Evolutionary conservation across 1,139 yeast species (phyloP).

Genomic region (Pneumocystis oryctolagi): DNA sequence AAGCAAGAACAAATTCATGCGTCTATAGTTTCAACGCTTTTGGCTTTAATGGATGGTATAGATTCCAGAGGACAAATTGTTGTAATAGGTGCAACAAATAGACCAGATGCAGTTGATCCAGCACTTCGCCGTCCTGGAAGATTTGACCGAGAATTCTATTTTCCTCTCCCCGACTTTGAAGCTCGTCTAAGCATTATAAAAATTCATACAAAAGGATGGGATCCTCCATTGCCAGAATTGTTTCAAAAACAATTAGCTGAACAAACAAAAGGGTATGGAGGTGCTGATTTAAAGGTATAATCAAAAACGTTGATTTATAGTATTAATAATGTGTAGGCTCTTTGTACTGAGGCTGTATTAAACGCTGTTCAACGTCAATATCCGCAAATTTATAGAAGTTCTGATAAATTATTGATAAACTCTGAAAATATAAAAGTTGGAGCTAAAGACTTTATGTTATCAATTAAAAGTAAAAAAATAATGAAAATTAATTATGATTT

Average conservation of each 20-base stretch:
- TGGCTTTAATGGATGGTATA: conserved; percentile 99
- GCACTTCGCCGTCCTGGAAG: conserved; percentile 95
- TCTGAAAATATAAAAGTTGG: conserved; percentile 57
- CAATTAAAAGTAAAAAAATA: conserved; percentile 39
- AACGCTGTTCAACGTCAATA: conserved; percentile 79
- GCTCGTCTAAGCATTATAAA: conserved; percentile 65
- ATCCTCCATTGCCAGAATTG: conserved; percentile 44
- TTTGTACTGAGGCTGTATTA: conserved; percentile 91
- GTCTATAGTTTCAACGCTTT: conserved; percentile 80
- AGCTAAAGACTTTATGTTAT: conserved; percentile 78
- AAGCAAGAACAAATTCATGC: conserved; percentile 98
- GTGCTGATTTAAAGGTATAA: conserved; percentile 49
- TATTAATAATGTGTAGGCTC: conserved; percentile 40
- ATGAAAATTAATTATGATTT: background rate
- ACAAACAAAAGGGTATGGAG: conserved; percentile 91
- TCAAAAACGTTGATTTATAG: background rate
- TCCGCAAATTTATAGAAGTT: conserved; percentile 79
- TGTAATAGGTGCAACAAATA: conserved; percentile 92
- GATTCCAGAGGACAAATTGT: conserved; percentile 93
- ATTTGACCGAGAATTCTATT: conserved; percentile 90
- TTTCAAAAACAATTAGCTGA: conserved; percentile 58
- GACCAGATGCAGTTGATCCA: conserved; percentile 96
- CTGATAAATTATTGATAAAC: conserved; percentile 59
- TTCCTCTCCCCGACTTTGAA: conserved; percentile 74
- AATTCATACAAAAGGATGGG: conserved; percentile 86